Evolutionary conservation across 2,329 filamentous ascomycete genomes (phyloP).

Genomic region (Claviceps quebecensis): DNA sequence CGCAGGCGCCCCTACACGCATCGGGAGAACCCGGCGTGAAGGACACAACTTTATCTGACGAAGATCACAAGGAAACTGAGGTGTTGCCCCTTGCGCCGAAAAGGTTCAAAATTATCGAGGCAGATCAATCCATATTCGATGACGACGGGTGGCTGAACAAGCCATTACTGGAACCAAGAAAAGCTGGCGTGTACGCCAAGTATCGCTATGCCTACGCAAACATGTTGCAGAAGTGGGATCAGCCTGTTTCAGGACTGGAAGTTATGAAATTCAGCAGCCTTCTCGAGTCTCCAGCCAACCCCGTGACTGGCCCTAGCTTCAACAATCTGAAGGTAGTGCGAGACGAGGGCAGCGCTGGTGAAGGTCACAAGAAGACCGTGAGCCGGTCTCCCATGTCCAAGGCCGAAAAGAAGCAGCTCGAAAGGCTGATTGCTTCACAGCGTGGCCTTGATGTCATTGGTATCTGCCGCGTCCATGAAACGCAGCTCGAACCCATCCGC

Average conservation of each 20-base stretch:
- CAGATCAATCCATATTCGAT: conserved; percentile 52
- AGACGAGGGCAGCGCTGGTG: conserved; percentile 23
- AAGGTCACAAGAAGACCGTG: conserved; percentile 21
- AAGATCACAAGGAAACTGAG: conserved; percentile 35
- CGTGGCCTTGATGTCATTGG: conserved; percentile 49
- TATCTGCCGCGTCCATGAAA: conserved; percentile 48
- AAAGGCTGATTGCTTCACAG: conserved; percentile 34
- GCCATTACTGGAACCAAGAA: conserved; percentile 40
- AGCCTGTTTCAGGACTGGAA: conserved; percentile 48
- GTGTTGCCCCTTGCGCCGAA: conserved; percentile 33
- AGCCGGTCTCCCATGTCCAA: conserved; percentile 38
- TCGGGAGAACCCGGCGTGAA: conserved; percentile 31
- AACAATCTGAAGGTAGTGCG: conserved; percentile 24
- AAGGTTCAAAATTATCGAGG: conserved; percentile 37
- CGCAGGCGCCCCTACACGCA: conserved; percentile 34
- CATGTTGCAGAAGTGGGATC: conserved; percentile 52
- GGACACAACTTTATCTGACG: conserved; percentile 40
- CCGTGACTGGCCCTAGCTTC: conserved; percentile 18
- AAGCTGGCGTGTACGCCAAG: conserved; percentile 35
- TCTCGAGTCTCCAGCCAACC: conserved; percentile 27
- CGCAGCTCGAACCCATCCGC: conserved; percentile 43
- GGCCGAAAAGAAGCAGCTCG: conserved; percentile 39
- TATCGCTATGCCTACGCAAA: conserved; percentile 56
- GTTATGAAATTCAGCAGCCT: conserved; percentile 56
- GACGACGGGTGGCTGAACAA: conserved; percentile 51